Base-by-base conservation (phyloP, 345 rosid species). In the Populus tremula region DNA sequence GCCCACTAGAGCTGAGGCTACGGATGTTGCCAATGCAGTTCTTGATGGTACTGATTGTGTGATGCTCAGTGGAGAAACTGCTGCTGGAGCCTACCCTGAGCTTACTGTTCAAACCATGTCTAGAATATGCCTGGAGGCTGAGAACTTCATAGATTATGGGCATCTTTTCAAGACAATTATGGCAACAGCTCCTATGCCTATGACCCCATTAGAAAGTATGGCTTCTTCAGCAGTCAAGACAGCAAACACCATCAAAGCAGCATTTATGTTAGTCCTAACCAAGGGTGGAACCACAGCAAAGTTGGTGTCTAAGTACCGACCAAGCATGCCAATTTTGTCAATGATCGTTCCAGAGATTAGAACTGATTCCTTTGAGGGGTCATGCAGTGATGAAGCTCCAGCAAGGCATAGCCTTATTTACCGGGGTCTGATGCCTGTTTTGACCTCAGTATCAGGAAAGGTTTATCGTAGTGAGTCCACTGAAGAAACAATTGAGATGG, bases 21-120 rank as follows among this genome's bases (percentile, higher is more conserved):
- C 86, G 1, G 86, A 84, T 71, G 86, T 84, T 25, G 86, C 86
- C 39, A 84, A 84, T 72, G 86, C 86, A 10, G 86, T 84, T 14
- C 81, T 84, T 11, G 86, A 84, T 50, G 84, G 87, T 12, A 82
- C 85, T 41, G 85, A 82, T 65, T 82, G 85, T 65, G 85, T 82
- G 69, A 82, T 82, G 85, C 85, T 82, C 25, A 82, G 85, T 38
- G 86, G 86, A 65, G 86, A 83, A 72, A 83, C 79, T 33, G 86
- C 85, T 16, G 87, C 87, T 66, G 87, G 87, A 17, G 87, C 87
- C 31, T 79, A 85, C 33, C 87, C 87, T 2, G 83, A 82, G 56
- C 66, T 72, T 71, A 83, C 87, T n/a, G 87, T 85, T 12, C 67
- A 70, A 54, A 82, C 83, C 74, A 85, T 85, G 87, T 81, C 81